Conservation (phyloP, 345 rosid species). For the Gossypium longicalyx region DNA sequence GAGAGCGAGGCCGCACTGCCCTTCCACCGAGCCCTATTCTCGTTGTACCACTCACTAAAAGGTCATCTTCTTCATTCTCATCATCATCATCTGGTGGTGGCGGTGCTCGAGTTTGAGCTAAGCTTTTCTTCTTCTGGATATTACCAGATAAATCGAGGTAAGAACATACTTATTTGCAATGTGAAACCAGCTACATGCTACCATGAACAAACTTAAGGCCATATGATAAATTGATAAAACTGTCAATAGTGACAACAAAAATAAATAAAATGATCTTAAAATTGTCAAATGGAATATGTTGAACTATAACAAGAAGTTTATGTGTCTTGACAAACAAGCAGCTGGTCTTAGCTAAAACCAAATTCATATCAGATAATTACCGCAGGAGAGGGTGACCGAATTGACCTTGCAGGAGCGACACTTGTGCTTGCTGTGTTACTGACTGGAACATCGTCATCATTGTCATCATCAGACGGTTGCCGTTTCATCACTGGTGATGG, state of each 20-base stretch:
- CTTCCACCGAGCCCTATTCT: slow-evolving; percentile 47
- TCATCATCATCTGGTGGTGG: slow-evolving; percentile 18
- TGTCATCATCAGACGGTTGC: slow-evolving; percentile 25
- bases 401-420: slow-evolving; percentile 35
- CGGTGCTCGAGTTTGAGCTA: slow-evolving; percentile 24
- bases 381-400: slow-evolving; percentile 34
- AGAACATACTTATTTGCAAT: slow-evolving; percentile 4
- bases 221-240: not conserved
- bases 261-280: not conserved
- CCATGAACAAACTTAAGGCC: not conserved
- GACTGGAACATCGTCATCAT: slow-evolving; percentile 25
- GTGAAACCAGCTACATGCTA: not conserved
- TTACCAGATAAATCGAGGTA: not conserved
- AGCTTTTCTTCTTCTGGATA: slow-evolving; percentile 36
- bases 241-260: not conserved
- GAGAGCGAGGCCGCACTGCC: slow-evolving; percentile 36
- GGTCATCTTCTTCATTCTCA: slow-evolving; percentile 31
- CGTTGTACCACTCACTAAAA: slow-evolving; percentile 24
- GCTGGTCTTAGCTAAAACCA: slow-evolving; percentile 5
- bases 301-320: not conserved
- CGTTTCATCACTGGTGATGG: slow-evolving; percentile 9
- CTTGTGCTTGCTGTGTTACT: slow-evolving; percentile 37
- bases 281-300: not conserved
- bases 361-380: slow-evolving; percentile 24
- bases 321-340: too few relatives aligned